Conservation (phyloP, 2,329 filamentous ascomycete species). For the Cladosporium halotolerans region DNA sequence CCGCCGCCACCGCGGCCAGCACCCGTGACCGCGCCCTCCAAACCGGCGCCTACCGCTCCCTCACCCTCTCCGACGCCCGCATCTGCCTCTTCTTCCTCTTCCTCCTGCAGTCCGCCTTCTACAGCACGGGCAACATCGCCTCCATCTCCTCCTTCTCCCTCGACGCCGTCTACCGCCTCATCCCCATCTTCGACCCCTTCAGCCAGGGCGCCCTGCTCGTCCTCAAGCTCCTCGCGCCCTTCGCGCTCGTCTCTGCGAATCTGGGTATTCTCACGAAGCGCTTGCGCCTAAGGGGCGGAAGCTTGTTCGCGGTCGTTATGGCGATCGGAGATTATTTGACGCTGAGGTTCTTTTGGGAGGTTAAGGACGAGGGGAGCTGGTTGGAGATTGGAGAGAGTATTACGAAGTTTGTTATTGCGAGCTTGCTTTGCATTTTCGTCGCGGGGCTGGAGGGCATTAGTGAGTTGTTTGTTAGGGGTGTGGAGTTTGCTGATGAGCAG, state of each 20-base stretch:
- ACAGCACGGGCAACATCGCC: constrained; percentile 92
- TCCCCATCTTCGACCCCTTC: constrained; percentile 91
- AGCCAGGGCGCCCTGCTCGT: constrained; percentile 81
- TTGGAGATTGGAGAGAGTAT: constrained; percentile 96
- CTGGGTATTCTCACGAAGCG: constrained; percentile 86
- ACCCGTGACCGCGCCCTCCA: constrained; percentile 28
- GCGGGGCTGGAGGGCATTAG: constrained; percentile 80
- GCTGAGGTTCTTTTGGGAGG: constrained; percentile 95
- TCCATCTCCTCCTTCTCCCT: constrained; percentile 90
- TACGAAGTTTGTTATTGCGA: constrained; percentile 90
- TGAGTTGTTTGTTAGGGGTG: constrained; percentile 71
- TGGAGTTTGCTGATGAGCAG: constrained; percentile 53
- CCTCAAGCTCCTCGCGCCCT: constrained; percentile 87
- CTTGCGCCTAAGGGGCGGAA: constrained; percentile 76
- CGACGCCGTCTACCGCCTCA: constrained; percentile 78
- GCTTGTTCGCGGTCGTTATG: constrained; percentile 92
- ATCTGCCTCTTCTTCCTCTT: constrained; percentile 93
- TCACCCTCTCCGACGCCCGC: constrained; percentile 76
- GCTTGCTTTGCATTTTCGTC: constrained; percentile 82
- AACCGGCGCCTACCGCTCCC: constrained; percentile 51
- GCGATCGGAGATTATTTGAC: constrained; percentile 86
- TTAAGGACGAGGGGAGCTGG: constrained; percentile 94
- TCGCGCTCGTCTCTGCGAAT: constrained; percentile 85
- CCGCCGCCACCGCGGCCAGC: constrained; percentile 31
- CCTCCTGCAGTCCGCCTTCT: constrained; percentile 90